Base-by-base conservation (phyloP, 2,329 filamentous ascomycete genomes). In the Truncatella angustata region DNA sequence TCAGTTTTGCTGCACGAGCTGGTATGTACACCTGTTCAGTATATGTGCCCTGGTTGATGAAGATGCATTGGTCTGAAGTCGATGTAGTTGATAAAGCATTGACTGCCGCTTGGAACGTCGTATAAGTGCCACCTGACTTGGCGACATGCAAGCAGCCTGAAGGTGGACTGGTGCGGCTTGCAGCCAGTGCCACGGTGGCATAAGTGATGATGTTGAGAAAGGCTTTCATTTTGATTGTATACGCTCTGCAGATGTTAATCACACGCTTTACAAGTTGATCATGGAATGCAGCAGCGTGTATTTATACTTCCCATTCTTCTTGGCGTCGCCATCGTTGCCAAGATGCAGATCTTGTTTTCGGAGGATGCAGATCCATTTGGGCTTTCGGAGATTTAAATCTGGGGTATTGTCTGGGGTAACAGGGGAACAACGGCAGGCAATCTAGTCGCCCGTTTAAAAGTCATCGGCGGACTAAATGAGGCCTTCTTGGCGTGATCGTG, bases 11-110 rank as follows among this genome's bases (percentile, higher is more conserved):
- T 11, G 66, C 67, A 43, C 78, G 73, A 1, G 66, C 56, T 3
- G 74, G 66, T 39, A 86, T 72, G 58, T 75, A 77, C 36, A 85
- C 80, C 61, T 85, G 82, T 63, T 86, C 82, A 3, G 67, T 70
- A 73, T 87, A 86, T 32, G 79, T 83, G 7, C 83, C 82, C 21
- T 76, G 66, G 59, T 80, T 64, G 65, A 88, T 80, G 70, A 87
- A 87, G 67, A 88, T 83, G 61, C 77, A 80, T 54, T 84, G 80
- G 1, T 72, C 71, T 1, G 67, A 57, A 2, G 76, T 73, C 5
- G 74, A 73, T 1, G 72, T 70, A 0, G 75, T 78, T n/a, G 76
- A 79, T 7, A 87, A 74, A 4, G 82, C 76, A 59, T 82, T 63
- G 52, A 87, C 76, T 7, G 85, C 84, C 16, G 75, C 67, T 61